These are phyloP conservation scores for Malus hybrid DNA, from an alignment of 331 rosid species.

Conservation along the genomic window DNA sequence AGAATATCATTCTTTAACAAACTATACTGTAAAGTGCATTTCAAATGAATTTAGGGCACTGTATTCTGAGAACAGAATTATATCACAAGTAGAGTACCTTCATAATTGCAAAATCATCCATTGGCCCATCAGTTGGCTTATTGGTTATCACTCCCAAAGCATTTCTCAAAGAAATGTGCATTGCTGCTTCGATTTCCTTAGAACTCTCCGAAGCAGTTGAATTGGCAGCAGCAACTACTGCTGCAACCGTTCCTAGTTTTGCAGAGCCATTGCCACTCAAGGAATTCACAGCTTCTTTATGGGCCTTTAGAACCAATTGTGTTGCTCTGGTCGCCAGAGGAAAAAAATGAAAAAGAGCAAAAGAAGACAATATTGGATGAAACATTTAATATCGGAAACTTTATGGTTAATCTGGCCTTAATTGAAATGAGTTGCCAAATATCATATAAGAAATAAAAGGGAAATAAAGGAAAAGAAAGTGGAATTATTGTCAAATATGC, in stretches of 20 bases:
- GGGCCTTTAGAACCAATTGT: constrained; percentile 94
- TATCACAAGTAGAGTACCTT: constrained; percentile 43
- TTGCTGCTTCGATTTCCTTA: constrained; percentile 92
- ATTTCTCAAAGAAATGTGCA: constrained; percentile 93
- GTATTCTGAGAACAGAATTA: background rate
- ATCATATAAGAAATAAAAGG: background rate
- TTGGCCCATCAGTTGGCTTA: constrained; percentile 70
- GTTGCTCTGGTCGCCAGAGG: constrained; percentile 57
- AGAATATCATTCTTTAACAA: background rate
- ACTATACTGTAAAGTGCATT: constrained; percentile 5
- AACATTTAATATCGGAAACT: background rate
- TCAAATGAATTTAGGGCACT: constrained; percentile 1
- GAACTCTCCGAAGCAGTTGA: constrained; percentile 90
- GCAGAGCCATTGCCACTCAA: constrained; percentile 92
- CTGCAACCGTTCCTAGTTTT: constrained; percentile 89
- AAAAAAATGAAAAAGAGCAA: background rate
- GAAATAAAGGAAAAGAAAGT: background rate
- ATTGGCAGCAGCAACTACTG: constrained; percentile 97
- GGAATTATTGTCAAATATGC: background rate
- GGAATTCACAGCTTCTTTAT: constrained; percentile 94
- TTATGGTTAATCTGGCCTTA: background rate
- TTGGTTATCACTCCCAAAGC: constrained; percentile 78
- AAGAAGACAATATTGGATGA: constrained; percentile 12
- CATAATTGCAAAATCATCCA: constrained; percentile 96
- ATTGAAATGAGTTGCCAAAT: background rate